A percentile compares a stretch with the other conserved stretches of the same genome.
Evolutionary conservation across 1,284 basidiomycete species (phyloP).

Genomic region (Naganishia liquefaciens): DNA sequence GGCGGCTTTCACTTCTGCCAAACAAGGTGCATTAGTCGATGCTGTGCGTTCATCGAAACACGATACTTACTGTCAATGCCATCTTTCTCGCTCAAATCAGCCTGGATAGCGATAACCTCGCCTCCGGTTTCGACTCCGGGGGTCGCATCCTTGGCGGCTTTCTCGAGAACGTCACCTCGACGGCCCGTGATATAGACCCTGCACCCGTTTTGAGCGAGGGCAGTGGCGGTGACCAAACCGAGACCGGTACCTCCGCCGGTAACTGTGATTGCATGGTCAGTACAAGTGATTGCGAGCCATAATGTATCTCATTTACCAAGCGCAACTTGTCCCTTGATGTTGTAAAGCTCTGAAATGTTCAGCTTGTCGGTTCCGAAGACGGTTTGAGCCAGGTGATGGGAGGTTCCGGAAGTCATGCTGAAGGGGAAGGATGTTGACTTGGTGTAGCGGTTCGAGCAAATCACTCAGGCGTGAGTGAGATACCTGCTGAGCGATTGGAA

Average conservation of each 20-base stretch:
- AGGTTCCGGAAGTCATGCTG: slow-evolving; percentile 21
- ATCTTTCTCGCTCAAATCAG: slow-evolving; percentile 48
- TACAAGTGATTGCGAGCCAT: neutral
- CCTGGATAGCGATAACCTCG: slow-evolving; percentile 45
- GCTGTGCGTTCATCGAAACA: neutral
- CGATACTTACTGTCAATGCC: slow-evolving; percentile 44
- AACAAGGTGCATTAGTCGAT: too few relatives aligned
- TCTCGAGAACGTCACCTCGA: slow-evolving; percentile 46
- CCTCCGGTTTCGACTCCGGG: slow-evolving; percentile 35
- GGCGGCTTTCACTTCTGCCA: slow-evolving; percentile 41
- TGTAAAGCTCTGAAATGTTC: slow-evolving; percentile 43
- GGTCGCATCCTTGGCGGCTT: slow-evolving; percentile 40
- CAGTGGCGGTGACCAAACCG: slow-evolving; percentile 47
- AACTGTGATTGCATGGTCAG: slow-evolving; percentile 37
- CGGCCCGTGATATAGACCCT: slow-evolving; percentile 54
- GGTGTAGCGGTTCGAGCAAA: too few relatives aligned
- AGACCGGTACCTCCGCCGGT: slow-evolving; percentile 48
- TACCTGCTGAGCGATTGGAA: too few relatives aligned
- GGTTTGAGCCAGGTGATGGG: slow-evolving; percentile 18
- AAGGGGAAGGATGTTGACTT: too few relatives aligned
- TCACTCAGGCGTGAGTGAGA: too few relatives aligned
- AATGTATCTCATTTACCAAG: slow-evolving; percentile 43
- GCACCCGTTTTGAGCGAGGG: slow-evolving; percentile 51
- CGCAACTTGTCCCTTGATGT: slow-evolving; percentile 48
- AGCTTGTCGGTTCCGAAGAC: slow-evolving; percentile 39